Conservation (phyloP, 345 rosid species). For the Dipteronia sinensis region DNA sequence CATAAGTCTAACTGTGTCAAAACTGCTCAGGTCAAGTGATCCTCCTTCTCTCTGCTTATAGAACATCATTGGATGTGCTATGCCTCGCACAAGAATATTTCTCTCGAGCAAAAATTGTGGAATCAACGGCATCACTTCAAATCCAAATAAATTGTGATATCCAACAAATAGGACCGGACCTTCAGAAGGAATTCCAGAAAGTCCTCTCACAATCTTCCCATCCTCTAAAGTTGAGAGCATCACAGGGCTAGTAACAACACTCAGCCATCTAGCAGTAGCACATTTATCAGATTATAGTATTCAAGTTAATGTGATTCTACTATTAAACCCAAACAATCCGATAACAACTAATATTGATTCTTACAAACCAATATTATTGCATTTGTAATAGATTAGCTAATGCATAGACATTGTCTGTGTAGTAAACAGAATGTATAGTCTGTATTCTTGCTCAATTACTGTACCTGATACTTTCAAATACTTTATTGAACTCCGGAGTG, state of each 20-base stretch:
- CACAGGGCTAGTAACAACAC: conserved; percentile 26
- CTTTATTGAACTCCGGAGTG: conserved; percentile 41
- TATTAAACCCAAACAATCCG: no score
- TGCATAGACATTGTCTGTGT: neutral
- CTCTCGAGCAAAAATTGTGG: conserved; percentile 31
- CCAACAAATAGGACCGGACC: conserved; percentile 62
- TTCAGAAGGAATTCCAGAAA: conserved; percentile 53
- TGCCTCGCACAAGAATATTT: conserved; percentile 48
- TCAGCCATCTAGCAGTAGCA: conserved; percentile 9
- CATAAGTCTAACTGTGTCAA: conserved; percentile 50
- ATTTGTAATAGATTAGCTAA: neutral
- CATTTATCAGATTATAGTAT: neutral
- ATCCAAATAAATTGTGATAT: conserved; percentile 55
- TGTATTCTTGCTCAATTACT: neutral
- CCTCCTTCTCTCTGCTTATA: conserved; percentile 13
- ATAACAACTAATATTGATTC: neutral
- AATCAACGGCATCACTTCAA: conserved; percentile 37
- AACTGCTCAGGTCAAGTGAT: conserved; percentile 15
- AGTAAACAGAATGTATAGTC: neutral
- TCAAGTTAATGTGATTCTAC: neutral
- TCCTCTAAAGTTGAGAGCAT: conserved; percentile 54
- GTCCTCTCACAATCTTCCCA: conserved; percentile 54
- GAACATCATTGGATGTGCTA: conserved; percentile 53
- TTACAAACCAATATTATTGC: neutral
- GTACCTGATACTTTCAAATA: conserved; percentile 30